phyloP scores from a whole-genome alignment of 2,329 filamentous ascomycete species.

The Pyrenochaeta sp. region DNA sequence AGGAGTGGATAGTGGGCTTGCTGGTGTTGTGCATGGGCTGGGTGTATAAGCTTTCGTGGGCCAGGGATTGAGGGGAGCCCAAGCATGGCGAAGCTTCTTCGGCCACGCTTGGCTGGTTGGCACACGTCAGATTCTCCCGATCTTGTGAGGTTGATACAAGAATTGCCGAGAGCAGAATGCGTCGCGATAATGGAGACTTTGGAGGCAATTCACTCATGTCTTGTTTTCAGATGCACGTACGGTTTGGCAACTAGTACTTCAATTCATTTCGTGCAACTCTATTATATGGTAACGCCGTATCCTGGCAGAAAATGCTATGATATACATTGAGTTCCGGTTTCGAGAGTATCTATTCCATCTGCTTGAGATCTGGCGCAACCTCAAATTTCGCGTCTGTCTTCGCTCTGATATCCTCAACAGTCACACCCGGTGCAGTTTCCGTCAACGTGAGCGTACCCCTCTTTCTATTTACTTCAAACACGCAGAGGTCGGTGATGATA shows the following conservation, averaged over 20 bases:
- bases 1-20: not conserved
- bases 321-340: not conserved
- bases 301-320: not conserved
- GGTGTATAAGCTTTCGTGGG: slow-evolving; percentile 3
- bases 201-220: too few relatives aligned
- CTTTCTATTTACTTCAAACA: slow-evolving; percentile 72
- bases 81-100: slow-evolving; percentile 11
- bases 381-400: slow-evolving; percentile 89
- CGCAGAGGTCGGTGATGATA: slow-evolving; percentile 52
- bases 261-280: too few relatives aligned
- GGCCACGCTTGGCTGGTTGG: slow-evolving; percentile 4
- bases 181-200: too few relatives aligned
- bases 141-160: not conserved
- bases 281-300: too few relatives aligned
- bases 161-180: too few relatives aligned
- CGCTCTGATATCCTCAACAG: slow-evolving; percentile 82
- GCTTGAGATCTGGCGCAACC: slow-evolving; percentile 78
- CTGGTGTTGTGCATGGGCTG: not conserved
- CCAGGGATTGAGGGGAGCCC: not conserved
- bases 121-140: not conserved
- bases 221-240: too few relatives aligned
- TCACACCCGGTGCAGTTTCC: slow-evolving; percentile 86
- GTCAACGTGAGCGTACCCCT: slow-evolving; percentile 75
- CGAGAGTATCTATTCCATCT: slow-evolving; percentile 64
- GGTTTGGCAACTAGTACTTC: too few relatives aligned